These are phyloP conservation scores for Calocera cornea DNA, from an alignment of 768 basidiomycete species.

Conservation along the genomic window DNA sequence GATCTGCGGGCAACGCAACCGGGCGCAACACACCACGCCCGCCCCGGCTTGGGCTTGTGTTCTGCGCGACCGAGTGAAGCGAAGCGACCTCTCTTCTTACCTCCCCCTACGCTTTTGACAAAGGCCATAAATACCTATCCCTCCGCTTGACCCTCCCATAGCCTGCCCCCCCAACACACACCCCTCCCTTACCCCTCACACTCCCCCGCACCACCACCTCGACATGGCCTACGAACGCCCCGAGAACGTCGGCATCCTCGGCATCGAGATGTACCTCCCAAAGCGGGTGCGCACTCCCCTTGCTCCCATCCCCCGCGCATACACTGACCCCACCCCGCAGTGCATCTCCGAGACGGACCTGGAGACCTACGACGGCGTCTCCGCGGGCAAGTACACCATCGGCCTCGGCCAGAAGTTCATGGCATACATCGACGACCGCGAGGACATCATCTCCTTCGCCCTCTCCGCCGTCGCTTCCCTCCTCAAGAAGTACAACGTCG, in stretches of 20 bases:
- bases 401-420: constrained; percentile 96
- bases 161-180: no score
- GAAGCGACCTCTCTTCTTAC: no score
- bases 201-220: constrained; percentile 10
- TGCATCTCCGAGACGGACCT: constrained; percentile 94
- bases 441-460: constrained; percentile 98
- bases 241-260: constrained; percentile 88
- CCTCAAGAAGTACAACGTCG: constrained; percentile 86
- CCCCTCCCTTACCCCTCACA: constrained; percentile 3
- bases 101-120: background rate
- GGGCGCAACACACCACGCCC: no score
- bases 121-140: background rate
- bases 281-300: constrained; percentile 45
- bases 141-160: background rate
- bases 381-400: constrained; percentile 96
- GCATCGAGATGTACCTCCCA: constrained; percentile 89
- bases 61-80: no score
- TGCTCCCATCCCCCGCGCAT: constrained; percentile 7
- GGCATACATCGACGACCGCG: constrained; percentile 97
- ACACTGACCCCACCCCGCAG: constrained; percentile 27
- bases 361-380: constrained; percentile 85
- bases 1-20: no score
- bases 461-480: constrained; percentile 83
- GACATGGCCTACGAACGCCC: constrained; percentile 39
- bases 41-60: no score